Base-by-base conservation (phyloP, 2,329 filamentous ascomycete species). In the Stachybotrys chlorohalonatus region DNA sequence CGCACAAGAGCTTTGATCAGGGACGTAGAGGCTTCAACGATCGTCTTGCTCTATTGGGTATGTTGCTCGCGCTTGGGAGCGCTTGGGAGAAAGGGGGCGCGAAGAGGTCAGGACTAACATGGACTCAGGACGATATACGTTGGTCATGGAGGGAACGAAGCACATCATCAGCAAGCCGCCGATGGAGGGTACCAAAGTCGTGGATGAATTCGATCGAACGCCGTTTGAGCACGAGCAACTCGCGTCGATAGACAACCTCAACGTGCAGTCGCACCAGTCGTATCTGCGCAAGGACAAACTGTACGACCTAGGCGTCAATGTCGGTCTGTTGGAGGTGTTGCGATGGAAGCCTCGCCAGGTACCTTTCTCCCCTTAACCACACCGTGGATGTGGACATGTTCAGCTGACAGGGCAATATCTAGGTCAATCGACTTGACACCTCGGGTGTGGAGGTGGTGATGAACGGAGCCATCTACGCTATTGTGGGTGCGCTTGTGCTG, bases 1-100 rank as follows among this genome's bases (percentile, higher is more conserved):
- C 94, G 60, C 94, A 97, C 72, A 97, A 97, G 82, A 96, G 91
- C 73, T 97, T 96, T 67, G 93, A 99, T 68, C 91, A 97, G 67
- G 94, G 92, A 53, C 80, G 90, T 66, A 86, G 92, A 77, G 93
- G 93, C 1, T 96, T 93, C 75, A 99, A 99, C 70, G 93, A 96
- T 66, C 83, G 90, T 58, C 76, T 99, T 70, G 89, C 91, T n/a
- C 91, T 89, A 66, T 76, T 95, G 53, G 93, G 90, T 95, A 81
- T 50, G 73, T 63, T 31, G 11, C 13, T 13, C 24, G 11, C 47
- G n/a, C 11, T 48, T 32, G 36, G 52, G 51, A 17, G 11, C 47
- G n/a, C 11, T 48, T 32, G 36, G 52, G 51, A 17, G 32, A 30
- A 31, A 24, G 24, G 24, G 24, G 24, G 24, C 24, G 24, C 24